A percentile compares a stretch with the other conserved stretches of the same genome.
Evolutionary conservation across 176 grass and related monocot genomes (phyloP).

Genomic region (Phragmites australis): DNA sequence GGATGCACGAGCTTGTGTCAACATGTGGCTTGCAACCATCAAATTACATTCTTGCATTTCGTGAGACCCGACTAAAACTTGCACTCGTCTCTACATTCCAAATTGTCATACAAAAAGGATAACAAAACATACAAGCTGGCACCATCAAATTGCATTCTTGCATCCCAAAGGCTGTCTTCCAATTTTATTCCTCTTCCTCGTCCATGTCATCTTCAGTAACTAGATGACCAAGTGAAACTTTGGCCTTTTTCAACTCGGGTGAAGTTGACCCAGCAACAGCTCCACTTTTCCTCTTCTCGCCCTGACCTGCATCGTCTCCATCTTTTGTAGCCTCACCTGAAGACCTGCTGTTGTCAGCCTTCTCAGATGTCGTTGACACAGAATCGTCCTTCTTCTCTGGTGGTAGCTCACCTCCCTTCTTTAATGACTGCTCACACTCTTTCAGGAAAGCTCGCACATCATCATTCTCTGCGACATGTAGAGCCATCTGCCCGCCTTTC

Average conservation of each 20-base stretch:
- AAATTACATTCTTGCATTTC: no score
- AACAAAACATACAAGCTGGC: not conserved
- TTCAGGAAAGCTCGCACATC: conserved; percentile 66
- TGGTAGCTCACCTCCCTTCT: conserved; percentile 48
- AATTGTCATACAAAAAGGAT: not conserved
- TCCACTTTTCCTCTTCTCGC: conserved; percentile 66
- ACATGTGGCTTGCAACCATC: not conserved
- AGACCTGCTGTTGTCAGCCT: conserved; percentile 22
- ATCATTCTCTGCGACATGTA: conserved; percentile 71
- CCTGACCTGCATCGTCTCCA: conserved; percentile 36
- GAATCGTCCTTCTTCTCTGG: conserved; percentile 43
- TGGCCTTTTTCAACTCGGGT: conserved; percentile 51
- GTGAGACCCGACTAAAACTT: not conserved
- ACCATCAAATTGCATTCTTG: not conserved
- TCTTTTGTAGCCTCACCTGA: conserved; percentile 34
- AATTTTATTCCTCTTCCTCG: conserved; percentile 39
- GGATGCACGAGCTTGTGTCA: not conserved
- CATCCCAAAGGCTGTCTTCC: conserved; percentile 9
- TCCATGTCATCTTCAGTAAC: conserved; percentile 60
- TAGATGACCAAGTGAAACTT: conserved; percentile 85
- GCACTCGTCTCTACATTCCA: not conserved
- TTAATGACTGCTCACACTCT: conserved; percentile 57
- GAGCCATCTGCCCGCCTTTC: conserved; percentile 76
- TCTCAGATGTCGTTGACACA: conserved; percentile 17
- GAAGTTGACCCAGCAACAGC: conserved; percentile 18